Evolutionary conservation across 768 basidiomycete genomes (phyloP), one percentile per base, ranked within the genome.

Genomic region (Kockovaella imperatae): DNA sequence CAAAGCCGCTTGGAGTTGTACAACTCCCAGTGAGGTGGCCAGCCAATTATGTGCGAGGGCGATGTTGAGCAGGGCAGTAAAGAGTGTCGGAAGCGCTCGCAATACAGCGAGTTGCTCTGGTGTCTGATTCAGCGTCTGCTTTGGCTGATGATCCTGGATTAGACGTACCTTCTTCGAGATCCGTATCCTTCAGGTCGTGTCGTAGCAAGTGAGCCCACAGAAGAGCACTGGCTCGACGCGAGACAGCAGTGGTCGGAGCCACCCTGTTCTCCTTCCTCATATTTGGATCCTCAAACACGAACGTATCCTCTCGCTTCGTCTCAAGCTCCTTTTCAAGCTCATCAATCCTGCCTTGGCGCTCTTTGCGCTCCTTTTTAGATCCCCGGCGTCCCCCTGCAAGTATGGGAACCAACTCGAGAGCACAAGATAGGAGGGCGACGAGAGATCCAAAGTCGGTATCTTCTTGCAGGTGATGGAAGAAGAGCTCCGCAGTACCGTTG

Each of bases 1-100:
- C 28, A 99, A 75, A 69, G 82, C 81, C 3, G 86, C 80, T 56
- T 91, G 84, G 23, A 99, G 73, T 31, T 83, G 83, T 80, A 95
- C 85, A 59, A 83, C 76, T 25, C 79, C 74, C 30, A 91, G 74
- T 0, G 87, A 82, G 1, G 88, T 83, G 4, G 78, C 63, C 7
- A 97, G 80, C 91, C 91, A 99, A 63, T 82, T 88, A 55, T 89
- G 87, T 0, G 90, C 78, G 17, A 86, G 77, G 0, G 84, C 77
- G 53, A 95, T 86, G 57, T 80, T 84, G 45, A 91, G 77, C 21
- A 96, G 75, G 0, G 89, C 86, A 39, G 78, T 84, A 24, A 93
- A 77, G 4, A 93, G 73, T 13, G 77, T 68, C 4, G 87, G 87
- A 0, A 79, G 78, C 59, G 82, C 81, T 1, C 87, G 77, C 1